These are phyloP conservation scores for Manihot esculenta DNA, from an alignment of 441 rosid genomes.

Conservation along the genomic window DNA sequence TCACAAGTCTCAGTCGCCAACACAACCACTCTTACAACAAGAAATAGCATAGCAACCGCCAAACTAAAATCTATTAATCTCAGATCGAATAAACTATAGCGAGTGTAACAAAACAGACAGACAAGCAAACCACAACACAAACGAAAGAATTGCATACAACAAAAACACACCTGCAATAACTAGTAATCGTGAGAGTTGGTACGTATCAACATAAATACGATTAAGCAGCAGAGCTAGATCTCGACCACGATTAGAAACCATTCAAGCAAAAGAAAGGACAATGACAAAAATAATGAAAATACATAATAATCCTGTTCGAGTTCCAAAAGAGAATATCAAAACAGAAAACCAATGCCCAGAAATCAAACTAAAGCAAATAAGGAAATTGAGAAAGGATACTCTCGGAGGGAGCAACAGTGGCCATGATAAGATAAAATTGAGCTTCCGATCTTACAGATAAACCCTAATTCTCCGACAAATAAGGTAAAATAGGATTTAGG, in stretches of 20 bases:
- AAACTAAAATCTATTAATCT: neutral
- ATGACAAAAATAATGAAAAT: constrained; percentile 10
- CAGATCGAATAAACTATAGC: neutral
- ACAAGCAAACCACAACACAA: neutral
- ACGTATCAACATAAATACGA: neutral
- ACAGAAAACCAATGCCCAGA: neutral
- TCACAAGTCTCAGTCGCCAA: too few relatives aligned
- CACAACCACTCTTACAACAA: neutral
- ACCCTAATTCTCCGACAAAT: too few relatives aligned
- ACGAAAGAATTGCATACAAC: neutral
- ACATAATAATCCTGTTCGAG: too few relatives aligned
- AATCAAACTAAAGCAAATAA: neutral
- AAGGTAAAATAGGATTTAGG: neutral
- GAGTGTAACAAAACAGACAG: neutral
- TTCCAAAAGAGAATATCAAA: constrained; percentile 8
- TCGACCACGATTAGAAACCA: neutral
- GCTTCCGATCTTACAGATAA: constrained; percentile 9
- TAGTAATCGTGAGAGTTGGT: neutral
- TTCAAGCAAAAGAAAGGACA: too few relatives aligned
- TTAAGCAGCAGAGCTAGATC: neutral
- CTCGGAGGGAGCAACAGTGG: constrained; percentile 60
- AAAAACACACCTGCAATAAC: neutral
- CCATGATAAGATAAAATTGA: constrained; percentile 37
- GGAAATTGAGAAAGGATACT: constrained; percentile 51
- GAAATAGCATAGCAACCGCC: neutral